Percentiles rank a stretch among this genome's conserved stretches.
phyloP scores from a whole-genome alignment of 1,139 yeast species.

The Taiozyma onychis region DNA sequence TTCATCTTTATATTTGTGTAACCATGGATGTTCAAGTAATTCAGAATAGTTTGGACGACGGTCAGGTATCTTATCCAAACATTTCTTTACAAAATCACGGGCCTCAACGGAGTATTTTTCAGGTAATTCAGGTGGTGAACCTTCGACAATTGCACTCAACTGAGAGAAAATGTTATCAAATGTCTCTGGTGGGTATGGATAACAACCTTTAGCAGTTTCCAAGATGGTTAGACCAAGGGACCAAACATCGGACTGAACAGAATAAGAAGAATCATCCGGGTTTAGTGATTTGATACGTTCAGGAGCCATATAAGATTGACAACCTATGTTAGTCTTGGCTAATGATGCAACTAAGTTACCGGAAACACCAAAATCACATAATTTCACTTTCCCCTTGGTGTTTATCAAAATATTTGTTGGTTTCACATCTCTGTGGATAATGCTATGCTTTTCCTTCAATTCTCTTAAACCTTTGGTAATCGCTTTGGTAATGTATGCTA shows the following conservation, averaged over 20 bases:
- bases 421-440: slow-evolving; percentile 94
- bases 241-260: slow-evolving; percentile 97
- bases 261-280: slow-evolving; percentile 72
- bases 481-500: slow-evolving; percentile 77
- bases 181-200: slow-evolving; percentile 95
- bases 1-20: slow-evolving; percentile 42
- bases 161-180: slow-evolving; percentile 88
- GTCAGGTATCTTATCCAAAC: slow-evolving; percentile 77
- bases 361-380: slow-evolving; percentile 95
- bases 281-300: slow-evolving; percentile 73
- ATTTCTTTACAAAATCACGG: slow-evolving; percentile 69
- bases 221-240: slow-evolving; percentile 84
- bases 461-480: slow-evolving; percentile 81
- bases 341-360: slow-evolving; percentile 94
- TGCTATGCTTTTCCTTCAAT: slow-evolving; percentile 82
- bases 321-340: slow-evolving; percentile 95
- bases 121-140: slow-evolving; percentile 82
- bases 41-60: slow-evolving; percentile 78
- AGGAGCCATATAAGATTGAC: slow-evolving; percentile 99
- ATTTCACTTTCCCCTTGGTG: slow-evolving; percentile 77
- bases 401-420: slow-evolving; percentile 90
- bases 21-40: slow-evolving; percentile 80
- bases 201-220: slow-evolving; percentile 85
- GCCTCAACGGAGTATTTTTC: slow-evolving; percentile 67
- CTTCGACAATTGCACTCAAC: slow-evolving; percentile 92